These are phyloP conservation scores for Kwoniella mangroviensis DNA, from an alignment of 768 basidiomycete species.

Conservation along the genomic window DNA sequence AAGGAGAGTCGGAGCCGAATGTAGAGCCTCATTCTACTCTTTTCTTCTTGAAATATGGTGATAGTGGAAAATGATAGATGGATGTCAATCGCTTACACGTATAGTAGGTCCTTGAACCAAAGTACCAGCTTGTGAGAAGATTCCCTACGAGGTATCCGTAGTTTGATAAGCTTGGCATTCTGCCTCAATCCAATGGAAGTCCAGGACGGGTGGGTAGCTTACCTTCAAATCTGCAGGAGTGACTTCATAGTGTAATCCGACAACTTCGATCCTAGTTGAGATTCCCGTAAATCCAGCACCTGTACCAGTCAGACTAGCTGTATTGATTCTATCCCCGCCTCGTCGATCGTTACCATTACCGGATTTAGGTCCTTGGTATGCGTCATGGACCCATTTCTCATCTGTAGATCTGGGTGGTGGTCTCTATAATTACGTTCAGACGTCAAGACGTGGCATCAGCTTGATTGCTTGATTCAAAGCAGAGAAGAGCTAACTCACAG, in stretches of 20 bases:
- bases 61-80: neutral
- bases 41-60: too few relatives aligned
- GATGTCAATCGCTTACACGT: conserved; percentile 73
- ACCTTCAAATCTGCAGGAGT: conserved; percentile 86
- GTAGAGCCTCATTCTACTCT: too few relatives aligned
- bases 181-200: neutral
- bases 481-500: conserved; percentile 5
- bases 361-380: conserved; percentile 33
- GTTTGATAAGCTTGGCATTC: neutral
- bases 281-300: conserved; percentile 55
- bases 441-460: neutral
- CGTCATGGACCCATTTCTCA: conserved; percentile 53
- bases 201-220: conserved; percentile 51
- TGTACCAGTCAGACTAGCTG: conserved; percentile 33
- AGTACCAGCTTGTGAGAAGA: conserved; percentile 91
- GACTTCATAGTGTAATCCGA: conserved; percentile 90
- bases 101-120: conserved; percentile 89
- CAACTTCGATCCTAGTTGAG: conserved; percentile 72
- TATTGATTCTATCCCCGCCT: conserved; percentile 16
- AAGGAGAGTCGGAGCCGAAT: too few relatives aligned
- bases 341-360: conserved; percentile 10
- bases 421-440: conserved; percentile 24
- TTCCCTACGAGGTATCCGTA: conserved; percentile 63
- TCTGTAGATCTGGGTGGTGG: conserved; percentile 53
- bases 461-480: neutral